Evolutionary conservation across 805 yeast species (phyloP), one percentile per base, ranked within the genome.

Genomic region (Limtongozyma cylindracea): DNA sequence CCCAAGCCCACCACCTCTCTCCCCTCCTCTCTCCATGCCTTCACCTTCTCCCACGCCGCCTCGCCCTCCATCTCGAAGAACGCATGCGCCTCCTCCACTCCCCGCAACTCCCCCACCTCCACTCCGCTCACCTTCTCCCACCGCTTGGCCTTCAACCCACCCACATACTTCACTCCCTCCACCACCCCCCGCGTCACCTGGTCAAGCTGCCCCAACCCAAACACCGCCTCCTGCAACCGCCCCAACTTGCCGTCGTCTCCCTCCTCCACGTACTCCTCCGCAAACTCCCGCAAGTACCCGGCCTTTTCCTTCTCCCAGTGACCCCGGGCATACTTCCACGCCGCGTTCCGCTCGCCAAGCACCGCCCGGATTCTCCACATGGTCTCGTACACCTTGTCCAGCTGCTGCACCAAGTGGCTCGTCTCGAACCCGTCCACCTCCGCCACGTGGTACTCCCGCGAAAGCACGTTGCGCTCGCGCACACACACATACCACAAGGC

Each of bases 401-500:
- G 43, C 17, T 47, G 53, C 12, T 45, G 44, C 26, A 41, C 49
- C n/a, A 42, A 45, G n/a, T 45, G 40, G 12, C 47, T 49, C 13
- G 33, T 31, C 14, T 25, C 26, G 27, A 29, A 29, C 23, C 32
- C 33, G 13, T 47, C 23, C 13, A 44, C 24, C 21, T 37, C 54
- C 25, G 59, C 56, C 31, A 76, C 53, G 29, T 70, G 65, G 24
- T 53, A 52, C 42, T 88, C 96, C 33, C 93, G 59, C 16, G 65
- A 66, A 25, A 84, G 43, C 9, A 63, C 47, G 41, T 88, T 88
- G 32, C 91, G 53, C 44, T 88, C 93, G 39, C 64, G 73, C 31
- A 84, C 46, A 32, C 82, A 65, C 20, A 71, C 56, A 41, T 77
- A 84, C 96, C 98, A 88, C 34, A 88, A 52, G 17, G 66, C 61